phyloP scores from a whole-genome alignment of 331 rosid genomes.

The Stylosanthes scabra region DNA sequence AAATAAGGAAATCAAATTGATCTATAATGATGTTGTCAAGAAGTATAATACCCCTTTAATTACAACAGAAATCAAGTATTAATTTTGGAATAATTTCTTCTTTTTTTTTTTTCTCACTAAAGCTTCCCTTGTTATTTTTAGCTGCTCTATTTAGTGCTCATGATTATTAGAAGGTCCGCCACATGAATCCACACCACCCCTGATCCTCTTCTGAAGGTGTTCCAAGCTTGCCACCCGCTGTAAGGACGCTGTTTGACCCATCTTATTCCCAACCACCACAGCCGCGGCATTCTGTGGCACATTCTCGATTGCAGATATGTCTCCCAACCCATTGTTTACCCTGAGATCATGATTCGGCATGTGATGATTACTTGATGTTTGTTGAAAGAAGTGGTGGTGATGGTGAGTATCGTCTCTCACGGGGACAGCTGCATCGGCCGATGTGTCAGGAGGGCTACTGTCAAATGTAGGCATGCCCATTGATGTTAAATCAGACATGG shows the following conservation, averaged over 20 bases:
- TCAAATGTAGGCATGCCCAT: constrained; percentile 64
- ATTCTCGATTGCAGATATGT: constrained; percentile 58
- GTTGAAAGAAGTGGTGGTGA: constrained; percentile 56
- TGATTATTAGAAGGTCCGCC: constrained; percentile 55
- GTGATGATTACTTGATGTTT: constrained; percentile 45
- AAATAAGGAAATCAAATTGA: constrained; percentile 27
- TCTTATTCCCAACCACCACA: constrained; percentile 57
- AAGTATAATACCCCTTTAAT: constrained; percentile 41
- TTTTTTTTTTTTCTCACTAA: neutral
- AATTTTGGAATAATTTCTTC: constrained; percentile 24
- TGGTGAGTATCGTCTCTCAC: constrained; percentile 64
- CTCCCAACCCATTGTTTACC: constrained; percentile 52
- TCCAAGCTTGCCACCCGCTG: constrained; percentile 98
- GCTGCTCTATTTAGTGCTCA: constrained; percentile 46
- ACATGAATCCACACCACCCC: constrained; percentile 52
- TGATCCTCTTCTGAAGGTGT: constrained; percentile 88
- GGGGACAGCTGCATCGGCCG: constrained; percentile 75
- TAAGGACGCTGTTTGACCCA: constrained; percentile 61
- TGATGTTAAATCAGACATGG: constrained; percentile 65
- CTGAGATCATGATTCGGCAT: constrained; percentile 48
- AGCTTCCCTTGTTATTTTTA: constrained; percentile 13
- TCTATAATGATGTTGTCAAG: constrained; percentile 39
- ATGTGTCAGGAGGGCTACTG: constrained; percentile 80
- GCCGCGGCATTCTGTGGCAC: constrained; percentile 55
- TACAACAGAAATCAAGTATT: constrained; percentile 33